A percentile compares a stretch with the other conserved stretches of the same genome.
phyloP scores from a whole-genome alignment of 2,329 filamentous ascomycete species.

The Cryphonectria parasitica region DNA sequence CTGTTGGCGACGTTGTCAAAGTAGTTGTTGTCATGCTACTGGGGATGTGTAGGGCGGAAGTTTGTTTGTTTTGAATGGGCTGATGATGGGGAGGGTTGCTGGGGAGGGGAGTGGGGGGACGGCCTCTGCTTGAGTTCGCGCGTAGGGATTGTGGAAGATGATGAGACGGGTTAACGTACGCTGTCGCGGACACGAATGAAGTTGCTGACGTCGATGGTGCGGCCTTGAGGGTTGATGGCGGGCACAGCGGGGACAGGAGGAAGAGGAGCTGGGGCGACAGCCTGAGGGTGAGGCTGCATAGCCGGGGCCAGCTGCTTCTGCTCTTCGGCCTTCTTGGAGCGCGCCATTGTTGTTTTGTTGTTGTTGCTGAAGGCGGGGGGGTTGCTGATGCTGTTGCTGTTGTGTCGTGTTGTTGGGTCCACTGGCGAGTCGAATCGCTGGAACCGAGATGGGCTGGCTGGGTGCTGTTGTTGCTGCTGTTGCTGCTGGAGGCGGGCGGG shows the following conservation, averaged over 20 bases:
- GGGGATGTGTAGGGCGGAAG: neutral
- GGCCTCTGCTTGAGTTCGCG: neutral
- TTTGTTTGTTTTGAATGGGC: neutral
- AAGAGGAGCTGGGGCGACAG: slow-evolving; percentile 18
- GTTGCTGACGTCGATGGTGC: slow-evolving; percentile 70
- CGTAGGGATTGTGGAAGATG: neutral
- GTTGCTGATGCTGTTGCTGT: neutral
- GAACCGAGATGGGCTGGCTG: neutral
- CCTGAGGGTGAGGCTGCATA: slow-evolving; percentile 20
- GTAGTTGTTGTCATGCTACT: neutral
- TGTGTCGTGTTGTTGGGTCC: slow-evolving; percentile 2
- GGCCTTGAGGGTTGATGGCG: slow-evolving; percentile 30
- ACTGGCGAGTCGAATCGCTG: slow-evolving; percentile 9
- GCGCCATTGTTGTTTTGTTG: slow-evolving; percentile 41
- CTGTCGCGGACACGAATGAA: slow-evolving; percentile 81
- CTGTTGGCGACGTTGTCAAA: neutral
- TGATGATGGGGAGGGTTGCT: slow-evolving; percentile 1
- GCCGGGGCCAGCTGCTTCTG: slow-evolving; percentile 28
- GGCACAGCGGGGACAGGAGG: slow-evolving; percentile 18
- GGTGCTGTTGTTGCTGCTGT: slow-evolving; percentile 10
- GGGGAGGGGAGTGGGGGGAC: neutral
- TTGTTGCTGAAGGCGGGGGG: neutral
- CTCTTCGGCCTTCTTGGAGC: slow-evolving; percentile 44
- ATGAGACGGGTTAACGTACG: slow-evolving; percentile 58
- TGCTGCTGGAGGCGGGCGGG: neutral